These are phyloP conservation scores for Malus sieversii DNA, from an alignment of 306 rosid genomes.

Conservation along the genomic window DNA sequence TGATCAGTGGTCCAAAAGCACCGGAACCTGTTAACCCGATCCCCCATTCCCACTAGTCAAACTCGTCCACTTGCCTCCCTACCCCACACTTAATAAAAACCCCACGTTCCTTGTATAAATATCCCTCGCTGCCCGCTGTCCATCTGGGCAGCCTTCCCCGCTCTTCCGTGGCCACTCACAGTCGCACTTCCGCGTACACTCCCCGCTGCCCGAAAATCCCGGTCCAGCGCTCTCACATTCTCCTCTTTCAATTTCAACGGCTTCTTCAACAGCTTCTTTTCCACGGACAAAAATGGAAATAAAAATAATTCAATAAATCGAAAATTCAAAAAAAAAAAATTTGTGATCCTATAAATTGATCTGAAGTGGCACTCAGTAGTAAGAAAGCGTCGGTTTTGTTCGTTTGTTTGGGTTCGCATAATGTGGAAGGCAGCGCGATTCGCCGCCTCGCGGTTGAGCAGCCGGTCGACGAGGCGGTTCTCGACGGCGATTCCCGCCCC, in stretches of 20 bases:
- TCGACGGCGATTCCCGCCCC: constrained; percentile 89
- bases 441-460: constrained; percentile 46
- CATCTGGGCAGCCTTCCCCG: constrained; percentile 25
- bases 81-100: background rate
- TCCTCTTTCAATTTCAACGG: background rate
- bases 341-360: background rate
- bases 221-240: constrained; percentile 5
- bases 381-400: background rate
- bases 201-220: constrained; percentile 16
- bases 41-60: background rate
- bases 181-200: background rate
- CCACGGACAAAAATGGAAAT: background rate
- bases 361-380: background rate
- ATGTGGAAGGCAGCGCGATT: constrained; percentile 78
- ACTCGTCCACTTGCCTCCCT: background rate
- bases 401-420: background rate
- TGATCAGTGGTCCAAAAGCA: background rate
- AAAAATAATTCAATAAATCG: background rate
- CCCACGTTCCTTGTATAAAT: background rate
- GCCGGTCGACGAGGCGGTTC: constrained; percentile 53
- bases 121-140: constrained; percentile 10
- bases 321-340: background rate
- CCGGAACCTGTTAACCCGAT: background rate
- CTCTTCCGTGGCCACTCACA: background rate
- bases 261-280: constrained; percentile 10